These are phyloP conservation scores for Chalciporus sp. DNA, from an alignment of 1,284 basidiomycete species.

Conservation along the genomic window DNA sequence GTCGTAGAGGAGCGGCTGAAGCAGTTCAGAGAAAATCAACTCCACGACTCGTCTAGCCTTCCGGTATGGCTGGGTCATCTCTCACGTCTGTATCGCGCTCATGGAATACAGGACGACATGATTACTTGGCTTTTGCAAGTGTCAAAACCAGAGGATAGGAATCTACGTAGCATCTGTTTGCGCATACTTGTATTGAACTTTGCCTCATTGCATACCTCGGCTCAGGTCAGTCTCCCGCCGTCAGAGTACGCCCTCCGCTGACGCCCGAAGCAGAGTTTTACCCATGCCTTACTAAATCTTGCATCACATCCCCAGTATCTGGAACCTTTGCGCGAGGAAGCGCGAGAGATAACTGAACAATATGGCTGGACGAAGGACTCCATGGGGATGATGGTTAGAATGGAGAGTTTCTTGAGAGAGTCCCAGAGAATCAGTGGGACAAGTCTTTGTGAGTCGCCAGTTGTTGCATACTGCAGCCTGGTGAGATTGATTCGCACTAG, in stretches of 20 bases:
- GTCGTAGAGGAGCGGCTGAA: conserved; percentile 37
- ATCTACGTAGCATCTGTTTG: conserved; percentile 35
- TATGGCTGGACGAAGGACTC: conserved; percentile 42
- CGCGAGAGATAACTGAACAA: conserved; percentile 29
- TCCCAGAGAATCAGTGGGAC: conserved; percentile 38
- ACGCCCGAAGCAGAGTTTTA: conserved; percentile 32
- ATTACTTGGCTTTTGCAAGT: conserved; percentile 49
- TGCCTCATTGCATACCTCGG: conserved; percentile 43
- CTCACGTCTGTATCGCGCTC: conserved; percentile 8
- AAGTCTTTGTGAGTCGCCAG: conserved; percentile 30
- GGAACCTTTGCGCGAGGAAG: conserved; percentile 41
- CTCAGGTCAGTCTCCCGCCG: conserved; percentile 34
- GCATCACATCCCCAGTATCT: conserved; percentile 40
- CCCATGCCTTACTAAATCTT: conserved; percentile 41
- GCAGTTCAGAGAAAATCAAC: conserved; percentile 16
- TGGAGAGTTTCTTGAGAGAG: conserved; percentile 48
- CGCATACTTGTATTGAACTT: conserved; percentile 49
- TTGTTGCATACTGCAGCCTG: not conserved
- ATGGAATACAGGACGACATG: conserved; percentile 42
- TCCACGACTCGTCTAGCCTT: conserved; percentile 12
- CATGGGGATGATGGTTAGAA: conserved; percentile 36
- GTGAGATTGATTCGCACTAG: conserved; percentile 25
- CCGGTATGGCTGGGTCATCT: conserved; percentile 28
- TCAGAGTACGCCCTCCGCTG: not conserved
- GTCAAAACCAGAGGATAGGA: conserved; percentile 34